These are phyloP conservation scores for Spencermartinsiella ligniputridi DNA, from an alignment of 1,139 yeast species.

Conservation along the genomic window DNA sequence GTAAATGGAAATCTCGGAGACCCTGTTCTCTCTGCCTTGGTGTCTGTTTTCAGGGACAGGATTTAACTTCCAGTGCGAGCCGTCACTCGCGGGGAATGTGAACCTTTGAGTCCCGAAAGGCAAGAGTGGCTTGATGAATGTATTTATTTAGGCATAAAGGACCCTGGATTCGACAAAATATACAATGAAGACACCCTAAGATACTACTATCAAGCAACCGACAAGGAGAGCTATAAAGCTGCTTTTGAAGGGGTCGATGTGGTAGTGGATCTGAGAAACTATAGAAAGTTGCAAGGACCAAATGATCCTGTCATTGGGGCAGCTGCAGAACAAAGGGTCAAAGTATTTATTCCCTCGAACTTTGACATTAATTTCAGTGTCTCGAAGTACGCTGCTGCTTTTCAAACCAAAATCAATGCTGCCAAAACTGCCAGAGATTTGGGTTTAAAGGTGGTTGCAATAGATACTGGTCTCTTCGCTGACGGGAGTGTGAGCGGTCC, in stretches of 20 bases:
- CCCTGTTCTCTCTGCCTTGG: slow-evolving; percentile 42
- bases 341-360: slow-evolving; percentile 58
- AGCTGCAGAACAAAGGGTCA: slow-evolving; percentile 41
- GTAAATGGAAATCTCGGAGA: slow-evolving; percentile 46
- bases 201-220: slow-evolving; percentile 12
- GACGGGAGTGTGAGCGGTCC: slow-evolving; percentile 5
- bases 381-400: slow-evolving; percentile 36
- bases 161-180: background rate
- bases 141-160: too few species aligned
- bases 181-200: background rate
- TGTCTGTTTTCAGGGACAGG: slow-evolving; percentile 39
- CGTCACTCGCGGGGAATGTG: slow-evolving; percentile 40
- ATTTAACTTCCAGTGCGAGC: slow-evolving; percentile 46
- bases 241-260: slow-evolving; percentile 48
- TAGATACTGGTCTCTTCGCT: slow-evolving; percentile 42
- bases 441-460: slow-evolving; percentile 51
- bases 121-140: too few species aligned
- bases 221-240: slow-evolving; percentile 30
- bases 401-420: slow-evolving; percentile 40
- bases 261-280: slow-evolving; percentile 41
- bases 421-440: slow-evolving; percentile 38
- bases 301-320: slow-evolving; percentile 28
- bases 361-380: slow-evolving; percentile 47
- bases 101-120: too few species aligned
- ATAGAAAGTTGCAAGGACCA: slow-evolving; percentile 9